phyloP scores from a whole-genome alignment of 2,329 filamentous ascomycete species.

The Epichloe festucae region DNA sequence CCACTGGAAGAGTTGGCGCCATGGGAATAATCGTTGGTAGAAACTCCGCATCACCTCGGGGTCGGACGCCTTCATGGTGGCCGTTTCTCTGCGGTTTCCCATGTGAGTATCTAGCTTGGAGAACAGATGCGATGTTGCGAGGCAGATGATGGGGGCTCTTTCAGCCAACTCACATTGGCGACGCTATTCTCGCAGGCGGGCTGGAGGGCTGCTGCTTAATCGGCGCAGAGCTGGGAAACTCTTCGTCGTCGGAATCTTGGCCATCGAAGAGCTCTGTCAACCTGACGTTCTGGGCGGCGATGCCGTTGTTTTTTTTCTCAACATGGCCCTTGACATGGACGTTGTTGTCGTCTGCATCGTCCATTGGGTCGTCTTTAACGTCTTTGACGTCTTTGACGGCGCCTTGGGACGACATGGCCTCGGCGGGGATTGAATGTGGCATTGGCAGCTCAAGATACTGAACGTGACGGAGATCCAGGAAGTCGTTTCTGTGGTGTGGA shows the following conservation, averaged over 20 bases:
- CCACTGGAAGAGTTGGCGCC: constrained; percentile 93
- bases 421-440: constrained; percentile 32
- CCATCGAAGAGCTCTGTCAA: constrained; percentile 48
- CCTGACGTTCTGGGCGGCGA: constrained; percentile 32
- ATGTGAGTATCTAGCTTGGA: neutral
- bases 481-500: too few species aligned
- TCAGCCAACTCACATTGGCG: constrained; percentile 26
- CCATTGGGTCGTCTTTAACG: constrained; percentile 23
- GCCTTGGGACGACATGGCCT: constrained; percentile 15
- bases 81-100: constrained; percentile 10
- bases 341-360: constrained; percentile 22
- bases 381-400: constrained; percentile 13
- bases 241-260: constrained; percentile 47
- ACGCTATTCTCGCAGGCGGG: constrained; percentile 29
- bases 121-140: neutral
- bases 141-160: neutral
- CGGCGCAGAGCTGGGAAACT: constrained; percentile 41
- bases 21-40: constrained; percentile 92
- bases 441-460: constrained; percentile 15
- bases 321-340: constrained; percentile 29
- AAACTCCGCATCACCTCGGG: constrained; percentile 83
- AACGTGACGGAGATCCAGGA: too few species aligned
- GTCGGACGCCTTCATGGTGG: constrained; percentile 45
- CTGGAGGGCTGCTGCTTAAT: constrained; percentile 24
- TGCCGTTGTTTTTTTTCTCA: constrained; percentile 10